Conservation (phyloP, 2,329 filamentous ascomycete species). For the Alternaria ventricosa region DNA sequence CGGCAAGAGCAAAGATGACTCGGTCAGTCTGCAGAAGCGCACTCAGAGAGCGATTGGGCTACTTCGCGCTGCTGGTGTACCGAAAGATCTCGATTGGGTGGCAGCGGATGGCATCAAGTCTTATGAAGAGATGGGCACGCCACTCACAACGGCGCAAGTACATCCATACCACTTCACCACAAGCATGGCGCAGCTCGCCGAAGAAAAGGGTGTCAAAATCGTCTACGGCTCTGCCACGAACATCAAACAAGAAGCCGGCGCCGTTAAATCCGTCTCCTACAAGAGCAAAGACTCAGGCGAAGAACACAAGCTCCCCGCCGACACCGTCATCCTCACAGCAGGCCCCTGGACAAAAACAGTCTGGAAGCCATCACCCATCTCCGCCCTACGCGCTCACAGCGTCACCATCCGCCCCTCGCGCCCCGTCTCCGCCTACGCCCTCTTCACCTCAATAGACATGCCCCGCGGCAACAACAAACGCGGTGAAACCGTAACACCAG, state of each 20-base stretch:
- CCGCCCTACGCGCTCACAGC: slow-evolving; percentile 66
- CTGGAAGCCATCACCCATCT: slow-evolving; percentile 63
- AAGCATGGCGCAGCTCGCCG: slow-evolving; percentile 77
- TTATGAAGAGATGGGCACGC: slow-evolving; percentile 85
- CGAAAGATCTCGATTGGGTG: slow-evolving; percentile 85
- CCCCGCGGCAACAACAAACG: slow-evolving; percentile 57
- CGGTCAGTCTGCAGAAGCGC: slow-evolving; percentile 63
- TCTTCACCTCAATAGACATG: slow-evolving; percentile 86
- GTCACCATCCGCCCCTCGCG: slow-evolving; percentile 65
- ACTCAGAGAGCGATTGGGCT: slow-evolving; percentile 58
- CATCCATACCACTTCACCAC: slow-evolving; percentile 92
- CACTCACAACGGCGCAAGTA: slow-evolving; percentile 86
- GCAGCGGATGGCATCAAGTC: slow-evolving; percentile 67
- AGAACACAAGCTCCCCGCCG: slow-evolving; percentile 60
- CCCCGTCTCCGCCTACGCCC: slow-evolving; percentile 73
- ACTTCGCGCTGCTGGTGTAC: slow-evolving; percentile 67
- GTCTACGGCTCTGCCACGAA: slow-evolving; percentile 71
- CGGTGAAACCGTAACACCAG: slow-evolving; percentile 72
- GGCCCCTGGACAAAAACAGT: slow-evolving; percentile 67
- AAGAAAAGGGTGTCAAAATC: slow-evolving; percentile 65
- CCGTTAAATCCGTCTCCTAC: slow-evolving; percentile 70
- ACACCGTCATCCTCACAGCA: slow-evolving; percentile 64
- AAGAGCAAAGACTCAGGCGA: slow-evolving; percentile 56
- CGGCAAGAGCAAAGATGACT: slow-evolving; percentile 43
- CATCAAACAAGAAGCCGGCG: slow-evolving; percentile 65